phyloP scores from a whole-genome alignment of 257 asterid genomes.

The Solanum verrucosum region DNA sequence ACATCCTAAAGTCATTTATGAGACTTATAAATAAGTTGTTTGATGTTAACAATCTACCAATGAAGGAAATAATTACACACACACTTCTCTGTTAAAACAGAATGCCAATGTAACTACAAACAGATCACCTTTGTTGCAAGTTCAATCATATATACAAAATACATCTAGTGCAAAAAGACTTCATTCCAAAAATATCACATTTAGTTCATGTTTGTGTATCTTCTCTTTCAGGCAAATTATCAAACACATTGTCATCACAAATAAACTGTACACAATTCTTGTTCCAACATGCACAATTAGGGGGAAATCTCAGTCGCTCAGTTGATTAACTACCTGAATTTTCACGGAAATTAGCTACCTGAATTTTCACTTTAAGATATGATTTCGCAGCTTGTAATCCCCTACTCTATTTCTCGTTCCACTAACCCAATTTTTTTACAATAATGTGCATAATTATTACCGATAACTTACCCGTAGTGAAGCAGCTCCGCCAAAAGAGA shows the following conservation, averaged over 20 bases:
- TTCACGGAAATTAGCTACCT: too few relatives aligned
- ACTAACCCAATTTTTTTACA: rapidly evolving
- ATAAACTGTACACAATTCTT: neutral
- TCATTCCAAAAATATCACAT: neutral
- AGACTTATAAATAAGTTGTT: neutral
- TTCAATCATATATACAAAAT: neutral
- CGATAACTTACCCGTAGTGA: neutral
- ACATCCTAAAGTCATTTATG: neutral
- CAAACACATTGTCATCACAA: neutral
- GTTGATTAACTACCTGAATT: neutral
- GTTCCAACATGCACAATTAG: neutral
- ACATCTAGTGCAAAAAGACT: neutral
- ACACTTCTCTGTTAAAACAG: neutral
- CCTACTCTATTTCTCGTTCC: neutral
- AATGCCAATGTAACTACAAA: neutral
- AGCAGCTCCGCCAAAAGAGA: neutral
- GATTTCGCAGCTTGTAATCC: neutral
- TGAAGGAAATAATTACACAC: neutral
- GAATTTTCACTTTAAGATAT: too few relatives aligned
- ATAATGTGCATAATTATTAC: neutral
- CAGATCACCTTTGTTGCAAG: neutral
- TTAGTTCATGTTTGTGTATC: neutral
- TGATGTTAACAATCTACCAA: neutral
- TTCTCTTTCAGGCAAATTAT: neutral
- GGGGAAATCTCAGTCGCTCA: neutral